A percentile compares a stretch with the other conserved stretches of the same genome.
These are phyloP conservation scores for Cryptococcus sp. DNA, from an alignment of 1,284 basidiomycete species.

Conservation along the genomic window DNA sequence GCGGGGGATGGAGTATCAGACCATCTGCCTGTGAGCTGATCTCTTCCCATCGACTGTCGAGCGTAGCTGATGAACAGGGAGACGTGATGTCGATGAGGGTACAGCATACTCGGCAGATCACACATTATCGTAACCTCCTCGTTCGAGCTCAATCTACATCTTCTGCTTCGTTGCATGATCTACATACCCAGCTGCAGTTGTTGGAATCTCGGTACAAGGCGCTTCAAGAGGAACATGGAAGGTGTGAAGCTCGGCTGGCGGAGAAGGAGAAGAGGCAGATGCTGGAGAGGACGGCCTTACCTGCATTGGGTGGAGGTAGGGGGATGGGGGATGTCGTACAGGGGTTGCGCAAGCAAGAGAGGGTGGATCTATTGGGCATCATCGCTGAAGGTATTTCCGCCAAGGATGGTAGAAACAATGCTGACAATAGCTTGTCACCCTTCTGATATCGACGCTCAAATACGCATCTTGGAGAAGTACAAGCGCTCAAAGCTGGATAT, in stretches of 20 bases:
- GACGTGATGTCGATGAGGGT: not conserved
- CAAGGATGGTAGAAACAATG: not conserved
- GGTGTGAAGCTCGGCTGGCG: conserved; percentile 9
- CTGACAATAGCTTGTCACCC: conserved; percentile 30
- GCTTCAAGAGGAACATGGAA: conserved; percentile 22
- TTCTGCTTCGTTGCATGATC: conserved; percentile 17
- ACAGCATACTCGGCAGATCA: conserved; percentile 14
- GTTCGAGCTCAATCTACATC: conserved; percentile 27
- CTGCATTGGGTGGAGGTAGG: conserved; percentile 8
- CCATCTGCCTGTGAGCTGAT: no score
- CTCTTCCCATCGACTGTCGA: no score
- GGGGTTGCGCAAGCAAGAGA: conserved; percentile 20
- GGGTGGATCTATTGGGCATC: conserved; percentile 19
- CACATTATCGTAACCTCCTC: conserved; percentile 25
- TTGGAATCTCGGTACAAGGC: conserved; percentile 16
- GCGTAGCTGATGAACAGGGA: not conserved
- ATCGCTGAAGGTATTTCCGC: conserved; percentile 23
- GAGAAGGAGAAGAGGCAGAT: not conserved
- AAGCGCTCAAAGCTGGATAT: conserved; percentile 73
- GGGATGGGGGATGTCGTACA: conserved; percentile 12
- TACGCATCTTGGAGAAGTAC: conserved; percentile 74
- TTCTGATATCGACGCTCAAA: conserved; percentile 53
- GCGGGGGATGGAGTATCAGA: no score
- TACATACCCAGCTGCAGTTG: conserved; percentile 15
- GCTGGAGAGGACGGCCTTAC: not conserved